Evolutionary conservation across 2,329 filamentous ascomycete genomes (phyloP), one percentile per base, ranked within the genome.

Genomic region (Drechslerella coelobrocha): DNA sequence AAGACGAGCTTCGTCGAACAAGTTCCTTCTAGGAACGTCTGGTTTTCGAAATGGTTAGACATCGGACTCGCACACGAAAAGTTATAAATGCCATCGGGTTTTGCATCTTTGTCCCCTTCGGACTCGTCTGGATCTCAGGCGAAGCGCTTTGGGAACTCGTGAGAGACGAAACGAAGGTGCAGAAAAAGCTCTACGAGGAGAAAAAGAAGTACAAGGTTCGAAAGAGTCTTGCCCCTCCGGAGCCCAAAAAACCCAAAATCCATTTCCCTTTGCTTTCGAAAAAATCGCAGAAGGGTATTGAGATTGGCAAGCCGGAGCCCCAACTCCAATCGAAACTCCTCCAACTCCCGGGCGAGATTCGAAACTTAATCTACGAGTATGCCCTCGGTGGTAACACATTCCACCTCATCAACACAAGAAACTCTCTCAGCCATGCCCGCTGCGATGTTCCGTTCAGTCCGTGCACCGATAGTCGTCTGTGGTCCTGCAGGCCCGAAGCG

Each of bases 51-150:
- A 71, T 71, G 66, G 66, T 71, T 51, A 59, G 66, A 47, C 41
- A 45, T 19, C 59, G 66, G 59, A 59, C 66, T 31, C 59, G 66
- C 3, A 71, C 66, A 50, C 59, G 66, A 52, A 71, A 71, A 56
- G 66, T 71, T 59, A 63, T 71, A 47, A 71, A 71, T 19, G 66
- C 66, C 43, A 63, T 71, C 53, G 66, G 66, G 5, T 71, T 71
- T 26, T 71, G 66, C 26, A 63, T 71, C 23, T 71, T 71, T 37
- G 59, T 71, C n/a, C 66, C 66, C 23, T 71, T 71, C 17, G 66
- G 66, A 12, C 66, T 71, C 19, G 59, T 71, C 45, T 71, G 66
- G 66, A 71, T 71, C 57, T 54, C 59, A 12, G 66, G 66, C 4
- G 66, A 71, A 54, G 66, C 66, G 39, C 26, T 63, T 14, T 71